A percentile compares a stretch with the other conserved stretches of the same genome.
These are phyloP conservation scores for Nephelium lappaceum DNA, from an alignment of 345 rosid species.

Conservation along the genomic window DNA sequence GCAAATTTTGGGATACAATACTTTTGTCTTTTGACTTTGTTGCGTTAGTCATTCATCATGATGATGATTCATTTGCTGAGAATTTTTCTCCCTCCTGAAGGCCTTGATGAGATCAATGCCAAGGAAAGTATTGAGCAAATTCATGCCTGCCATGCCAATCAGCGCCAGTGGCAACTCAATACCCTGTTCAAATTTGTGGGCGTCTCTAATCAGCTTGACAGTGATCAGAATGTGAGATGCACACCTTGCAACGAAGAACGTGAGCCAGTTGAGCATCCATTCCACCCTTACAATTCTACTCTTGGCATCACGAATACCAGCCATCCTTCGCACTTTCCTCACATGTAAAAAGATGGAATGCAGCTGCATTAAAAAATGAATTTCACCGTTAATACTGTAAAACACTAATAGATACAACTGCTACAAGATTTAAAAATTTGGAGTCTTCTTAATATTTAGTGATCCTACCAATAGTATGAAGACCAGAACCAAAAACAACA, in stretches of 20 bases:
- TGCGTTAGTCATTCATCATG: constrained; percentile 26
- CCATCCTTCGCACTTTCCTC: constrained; percentile 88
- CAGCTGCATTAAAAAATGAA: constrained; percentile 47
- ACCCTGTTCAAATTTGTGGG: constrained; percentile 67
- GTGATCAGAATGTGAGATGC: constrained; percentile 69
- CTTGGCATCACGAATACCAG: constrained; percentile 69
- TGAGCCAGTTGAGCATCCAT: constrained; percentile 76
- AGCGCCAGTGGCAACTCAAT: constrained; percentile 83
- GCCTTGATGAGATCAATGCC: constrained; percentile 80
- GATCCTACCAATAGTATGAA: not conserved
- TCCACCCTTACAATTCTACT: constrained; percentile 65
- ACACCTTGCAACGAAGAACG: constrained; percentile 61
- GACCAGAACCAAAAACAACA: not conserved
- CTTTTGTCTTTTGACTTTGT: not conserved
- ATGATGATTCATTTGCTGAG: constrained; percentile 22
- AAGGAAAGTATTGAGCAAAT: constrained; percentile 66
- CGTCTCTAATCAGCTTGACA: constrained; percentile 69
- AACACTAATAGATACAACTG: constrained; percentile 1
- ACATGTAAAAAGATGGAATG: constrained; percentile 86
- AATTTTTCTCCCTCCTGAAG: constrained; percentile 61
- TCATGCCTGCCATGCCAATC: constrained; percentile 89
- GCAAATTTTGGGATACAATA: constrained; percentile 3
- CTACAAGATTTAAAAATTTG: no score
- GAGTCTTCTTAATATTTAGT: not conserved
- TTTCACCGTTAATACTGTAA: not conserved